Evolutionary conservation across 768 basidiomycete species (phyloP).

Genomic region (Lentinula raphanica): DNA sequence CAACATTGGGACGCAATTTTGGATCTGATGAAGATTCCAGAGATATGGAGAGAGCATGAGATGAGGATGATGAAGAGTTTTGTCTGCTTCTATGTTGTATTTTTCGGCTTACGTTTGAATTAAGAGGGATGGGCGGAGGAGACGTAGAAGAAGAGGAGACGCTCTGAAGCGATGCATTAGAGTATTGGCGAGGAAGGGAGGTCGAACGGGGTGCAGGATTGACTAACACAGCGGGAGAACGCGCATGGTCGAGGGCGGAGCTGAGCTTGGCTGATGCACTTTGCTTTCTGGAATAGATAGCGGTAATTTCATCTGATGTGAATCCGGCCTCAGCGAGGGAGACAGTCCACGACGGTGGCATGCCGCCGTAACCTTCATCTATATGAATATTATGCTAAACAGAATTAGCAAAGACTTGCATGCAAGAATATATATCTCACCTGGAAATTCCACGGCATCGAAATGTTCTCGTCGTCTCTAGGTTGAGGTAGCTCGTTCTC

Average conservation of each 20-base stretch:
- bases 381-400: slow-evolving; percentile 72
- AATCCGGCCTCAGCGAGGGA: slow-evolving; percentile 60
- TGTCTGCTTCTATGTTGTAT: slow-evolving; percentile 2
- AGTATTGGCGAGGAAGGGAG: slow-evolving; percentile 29
- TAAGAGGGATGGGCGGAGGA: slow-evolving; percentile 5
- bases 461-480: slow-evolving; percentile 51
- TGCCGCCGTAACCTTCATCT: slow-evolving; percentile 65
- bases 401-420: not conserved
- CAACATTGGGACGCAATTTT: slow-evolving; percentile 1
- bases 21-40: not conserved
- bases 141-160: not conserved
- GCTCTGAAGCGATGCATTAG: slow-evolving; percentile 21
- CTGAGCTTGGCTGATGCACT: slow-evolving; percentile 29
- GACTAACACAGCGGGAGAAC: slow-evolving; percentile 26
- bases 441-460: slow-evolving; percentile 73
- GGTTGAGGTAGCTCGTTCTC: slow-evolving; percentile 10
- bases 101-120: not conserved
- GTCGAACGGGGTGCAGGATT: slow-evolving; percentile 30
- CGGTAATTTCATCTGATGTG: slow-evolving; percentile 61
- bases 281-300: slow-evolving; percentile 43
- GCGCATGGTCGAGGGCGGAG: slow-evolving; percentile 30
- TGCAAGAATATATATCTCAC: slow-evolving; percentile 26
- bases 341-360: slow-evolving; percentile 71
- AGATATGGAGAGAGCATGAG: slow-evolving; percentile 3
- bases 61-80: slow-evolving; percentile 3